Conservation (phyloP, 495 filamentous ascomycete species). For the Acidiella bohemica region DNA sequence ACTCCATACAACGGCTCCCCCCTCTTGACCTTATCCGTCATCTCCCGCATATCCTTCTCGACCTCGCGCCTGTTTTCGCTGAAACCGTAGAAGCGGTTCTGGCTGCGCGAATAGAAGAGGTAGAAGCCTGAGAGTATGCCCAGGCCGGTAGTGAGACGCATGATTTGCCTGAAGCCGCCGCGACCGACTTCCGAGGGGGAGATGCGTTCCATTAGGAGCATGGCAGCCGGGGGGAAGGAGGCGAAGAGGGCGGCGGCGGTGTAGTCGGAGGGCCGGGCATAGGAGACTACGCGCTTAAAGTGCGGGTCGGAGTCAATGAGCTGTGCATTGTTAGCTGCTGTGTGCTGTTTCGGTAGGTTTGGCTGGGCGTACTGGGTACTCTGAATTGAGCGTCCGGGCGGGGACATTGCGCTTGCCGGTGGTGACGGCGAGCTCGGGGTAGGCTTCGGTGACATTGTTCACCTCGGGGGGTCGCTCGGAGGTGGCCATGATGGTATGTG, state of each 20-base stretch:
- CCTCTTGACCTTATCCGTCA: slow-evolving; percentile 86
- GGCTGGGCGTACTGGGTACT: slow-evolving; percentile 57
- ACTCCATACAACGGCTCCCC: slow-evolving; percentile 84
- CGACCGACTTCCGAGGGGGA: slow-evolving; percentile 68
- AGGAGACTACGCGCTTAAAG: slow-evolving; percentile 72
- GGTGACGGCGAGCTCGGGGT: slow-evolving; percentile 15
- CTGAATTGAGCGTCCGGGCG: slow-evolving; percentile 57
- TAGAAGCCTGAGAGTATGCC: slow-evolving; percentile 63
- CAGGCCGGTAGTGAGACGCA: slow-evolving; percentile 64
- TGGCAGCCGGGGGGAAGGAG: slow-evolving; percentile 53
- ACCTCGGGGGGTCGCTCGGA: slow-evolving; percentile 10
- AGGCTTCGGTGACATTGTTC: slow-evolving; percentile 6
- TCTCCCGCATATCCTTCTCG: slow-evolving; percentile 94
- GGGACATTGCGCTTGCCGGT: slow-evolving; percentile 45
- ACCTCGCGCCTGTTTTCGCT: slow-evolving; percentile 81
- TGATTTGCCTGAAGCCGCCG: slow-evolving; percentile 64
- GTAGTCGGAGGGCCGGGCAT: slow-evolving; percentile 77
- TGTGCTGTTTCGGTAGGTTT: no score
- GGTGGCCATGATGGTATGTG: slow-evolving; percentile 9
- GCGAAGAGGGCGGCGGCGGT: slow-evolving; percentile 49
- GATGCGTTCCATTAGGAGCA: slow-evolving; percentile 67
- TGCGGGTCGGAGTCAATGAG: slow-evolving; percentile 45
- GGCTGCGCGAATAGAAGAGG: slow-evolving; percentile 62
- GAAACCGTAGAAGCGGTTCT: slow-evolving; percentile 77
- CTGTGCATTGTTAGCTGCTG: no score